phyloP scores from a whole-genome alignment of 768 basidiomycete species.

The Xanthoconium purpureum region DNA sequence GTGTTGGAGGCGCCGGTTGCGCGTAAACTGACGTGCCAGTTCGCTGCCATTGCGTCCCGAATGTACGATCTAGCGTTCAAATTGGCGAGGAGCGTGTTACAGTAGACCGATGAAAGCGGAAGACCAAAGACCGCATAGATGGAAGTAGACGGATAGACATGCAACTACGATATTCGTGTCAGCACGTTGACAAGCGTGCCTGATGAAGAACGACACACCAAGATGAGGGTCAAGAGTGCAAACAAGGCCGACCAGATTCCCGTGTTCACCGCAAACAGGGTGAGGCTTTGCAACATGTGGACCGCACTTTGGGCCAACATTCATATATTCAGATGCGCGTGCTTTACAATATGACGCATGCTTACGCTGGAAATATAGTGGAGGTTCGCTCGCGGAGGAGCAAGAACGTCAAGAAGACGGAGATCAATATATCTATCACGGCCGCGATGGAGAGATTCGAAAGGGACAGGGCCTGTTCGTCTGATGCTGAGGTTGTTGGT shows the following conservation, averaged over 20 bases:
- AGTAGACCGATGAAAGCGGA: slow-evolving; percentile 10
- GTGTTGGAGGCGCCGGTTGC: background rate
- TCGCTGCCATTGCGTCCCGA: background rate
- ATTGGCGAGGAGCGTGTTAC: slow-evolving; percentile 10
- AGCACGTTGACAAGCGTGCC: background rate
- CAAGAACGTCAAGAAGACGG: slow-evolving; percentile 3
- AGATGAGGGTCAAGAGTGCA: background rate
- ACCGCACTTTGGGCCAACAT: background rate
- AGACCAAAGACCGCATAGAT: background rate
- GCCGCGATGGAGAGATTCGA: background rate
- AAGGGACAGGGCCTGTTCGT: background rate
- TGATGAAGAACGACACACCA: background rate
- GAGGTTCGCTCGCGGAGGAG: background rate
- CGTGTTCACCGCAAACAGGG: background rate
- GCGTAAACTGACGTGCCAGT: background rate
- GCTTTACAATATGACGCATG: too few relatives aligned
- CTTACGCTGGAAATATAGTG: background rate
- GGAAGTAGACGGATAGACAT: background rate
- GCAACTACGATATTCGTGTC: background rate
- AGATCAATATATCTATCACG: slow-evolving; percentile 3
- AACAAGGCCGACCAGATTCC: background rate
- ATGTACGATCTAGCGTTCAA: slow-evolving; percentile 10
- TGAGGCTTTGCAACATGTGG: slow-evolving; percentile 4
- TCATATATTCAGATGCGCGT: background rate
- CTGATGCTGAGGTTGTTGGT: background rate